These are phyloP conservation scores for Cyberlindnera mycetangii DNA, from an alignment of 805 yeast genomes.

Conservation along the genomic window DNA sequence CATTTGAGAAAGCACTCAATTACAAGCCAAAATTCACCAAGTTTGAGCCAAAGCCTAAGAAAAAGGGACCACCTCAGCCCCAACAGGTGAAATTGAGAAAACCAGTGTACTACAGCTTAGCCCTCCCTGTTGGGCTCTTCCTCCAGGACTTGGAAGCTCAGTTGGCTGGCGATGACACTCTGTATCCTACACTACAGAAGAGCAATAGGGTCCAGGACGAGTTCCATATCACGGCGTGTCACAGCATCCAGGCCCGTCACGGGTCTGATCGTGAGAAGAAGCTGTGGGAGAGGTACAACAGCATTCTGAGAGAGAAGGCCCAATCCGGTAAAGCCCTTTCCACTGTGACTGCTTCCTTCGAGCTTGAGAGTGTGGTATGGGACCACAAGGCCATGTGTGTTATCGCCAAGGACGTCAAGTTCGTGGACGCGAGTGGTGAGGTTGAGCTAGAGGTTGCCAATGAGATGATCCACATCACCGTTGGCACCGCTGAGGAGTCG, in stretches of 20 bases:
- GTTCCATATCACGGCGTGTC: conserved; percentile 71
- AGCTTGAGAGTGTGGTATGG: conserved; percentile 45
- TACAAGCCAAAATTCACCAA: conserved; percentile 53
- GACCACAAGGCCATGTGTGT: conserved; percentile 53
- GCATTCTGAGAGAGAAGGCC: conserved; percentile 7
- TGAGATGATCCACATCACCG: conserved; percentile 63
- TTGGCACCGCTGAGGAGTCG: conserved; percentile 51
- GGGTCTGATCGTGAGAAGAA: conserved; percentile 27
- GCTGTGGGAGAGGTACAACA: conserved; percentile 29
- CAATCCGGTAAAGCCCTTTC: conserved; percentile 7
- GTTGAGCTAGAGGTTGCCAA: conserved; percentile 37
- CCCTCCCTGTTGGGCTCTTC: conserved; percentile 26
- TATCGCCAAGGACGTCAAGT: conserved; percentile 35
- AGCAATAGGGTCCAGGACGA: conserved; percentile 42
- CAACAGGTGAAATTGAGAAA: conserved; percentile 15
- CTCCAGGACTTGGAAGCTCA: background rate
- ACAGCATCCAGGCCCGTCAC: conserved; percentile 34
- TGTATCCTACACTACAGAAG: conserved; percentile 25
- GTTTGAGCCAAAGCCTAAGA: conserved; percentile 23
- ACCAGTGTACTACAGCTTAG: conserved; percentile 48
- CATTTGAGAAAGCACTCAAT: conserved; percentile 49
- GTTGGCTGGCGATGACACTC: background rate
- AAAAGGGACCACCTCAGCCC: conserved; percentile 1
- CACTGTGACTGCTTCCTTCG: conserved; percentile 34
- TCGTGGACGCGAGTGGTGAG: conserved; percentile 12